Base-by-base conservation (phyloP, 805 yeast species). In the Saturnispora galanensis region DNA sequence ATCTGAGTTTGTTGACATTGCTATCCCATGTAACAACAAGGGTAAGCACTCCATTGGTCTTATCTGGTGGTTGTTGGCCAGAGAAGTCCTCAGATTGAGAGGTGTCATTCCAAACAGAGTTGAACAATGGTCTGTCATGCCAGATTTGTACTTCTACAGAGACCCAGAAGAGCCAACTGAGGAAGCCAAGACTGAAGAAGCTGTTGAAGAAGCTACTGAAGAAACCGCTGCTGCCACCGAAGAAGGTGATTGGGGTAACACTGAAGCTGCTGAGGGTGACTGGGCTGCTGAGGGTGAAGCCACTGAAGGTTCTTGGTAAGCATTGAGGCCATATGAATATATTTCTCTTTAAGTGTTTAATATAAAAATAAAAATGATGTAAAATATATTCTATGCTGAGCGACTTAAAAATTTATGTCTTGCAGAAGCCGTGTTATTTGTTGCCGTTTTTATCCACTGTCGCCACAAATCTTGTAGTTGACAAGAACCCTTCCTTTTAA, bases 101-200 rank as follows among this genome's bases (percentile, higher is more conserved):
- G 98, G 99, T 69, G 81, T 88, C 68, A 74, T 93, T 62, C 88
- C 94, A 69, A 84, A 85, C 86, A 88, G 99, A 81, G 69, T 84
- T 60, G 86, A 93, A 73, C 82, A 84, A 72, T 93, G 99, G 99
- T 76, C 94, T 62, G 93, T 93, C 70, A 93, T 93, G 98, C 97
- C 97, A 73, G 99, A 93, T 79, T 82, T 93, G 73, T 93, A 89
- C 89, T 93, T 93, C 89, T 93, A 93, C 97, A 93, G 99, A 83
- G 96, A 93, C 79, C 98, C 99, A 68, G 97, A 90, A 79, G 99
- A 93, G 77, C 84, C 84, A 73, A 96, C 87, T 76, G 79, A 74
- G 60, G 79, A 78, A 64, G 75, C 75, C 53, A 75, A 72, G 57
- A 70, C 69, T 54, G 84, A 75, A 63, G 75, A 71, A 57, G 79